Base-by-base conservation (phyloP, 2,329 filamentous ascomycete genomes). In the Aspergillus latus region DNA sequence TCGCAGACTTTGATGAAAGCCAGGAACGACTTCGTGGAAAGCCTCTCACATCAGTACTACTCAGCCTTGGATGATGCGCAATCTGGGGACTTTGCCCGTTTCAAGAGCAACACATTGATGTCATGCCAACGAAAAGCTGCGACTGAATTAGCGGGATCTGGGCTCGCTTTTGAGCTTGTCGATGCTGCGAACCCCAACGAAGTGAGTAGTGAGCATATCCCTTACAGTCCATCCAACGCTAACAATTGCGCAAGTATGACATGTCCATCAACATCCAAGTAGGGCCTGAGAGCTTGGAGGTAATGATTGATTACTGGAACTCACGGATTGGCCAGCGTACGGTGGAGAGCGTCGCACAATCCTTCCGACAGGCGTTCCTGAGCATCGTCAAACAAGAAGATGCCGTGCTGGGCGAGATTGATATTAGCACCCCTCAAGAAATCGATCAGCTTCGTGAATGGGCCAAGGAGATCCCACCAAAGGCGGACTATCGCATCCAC, bases 81-180 rank as follows among this genome's bases (percentile, higher is more conserved):
- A n/a, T 13, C 34, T 8, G 45, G 49, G 9, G 36, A 58, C 11
- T 59, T 62, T 45, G 57, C 53, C 44, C 57, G 48, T 15, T 36
- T 54, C 13, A 50, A 61, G 32, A 49, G 51, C 9, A 54, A 55
- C 39, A 54, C 54, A 29, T 37, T 52, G 16, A 54, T 58, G 46
- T 54, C 56, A 6, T 51, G 54, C n/a, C 49, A 49, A 16, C 49
- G 50, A 42, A 56, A 56, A 15, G 47, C 54, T 11, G 42, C 54
- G 3, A 15, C 36, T 11, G 48, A 51, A 26, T 36, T 52, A 10
- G 40, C 50, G 21, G 48, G 48, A 21, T 55, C 47, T 15, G 47
- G 40, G 1, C 45, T 55, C 5, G 40, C 47, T 7, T 43, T 55
- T 39, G 42, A 51, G 29, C 30, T 55, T 6, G 30, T 55, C 30